Evolutionary conservation across 1,284 basidiomycete genomes (phyloP).

Genomic region (Cryptococcus wingfieldii): DNA sequence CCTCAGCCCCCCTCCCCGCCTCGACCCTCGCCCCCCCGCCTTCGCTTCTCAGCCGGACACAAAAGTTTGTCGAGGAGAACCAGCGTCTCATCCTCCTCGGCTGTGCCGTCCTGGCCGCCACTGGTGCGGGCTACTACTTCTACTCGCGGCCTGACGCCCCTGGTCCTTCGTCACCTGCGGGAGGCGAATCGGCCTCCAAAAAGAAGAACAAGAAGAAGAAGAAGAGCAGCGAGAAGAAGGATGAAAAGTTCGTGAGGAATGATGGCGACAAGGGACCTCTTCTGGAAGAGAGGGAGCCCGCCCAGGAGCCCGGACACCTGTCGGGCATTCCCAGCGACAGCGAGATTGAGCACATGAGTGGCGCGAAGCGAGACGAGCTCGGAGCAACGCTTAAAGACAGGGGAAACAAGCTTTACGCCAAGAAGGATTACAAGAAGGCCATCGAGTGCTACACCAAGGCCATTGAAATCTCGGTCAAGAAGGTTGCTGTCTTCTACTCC

Average conservation of each 20-base stretch:
- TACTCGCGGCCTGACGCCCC: conserved; percentile 37
- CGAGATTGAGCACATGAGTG: conserved; percentile 33
- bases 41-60: conserved; percentile 36
- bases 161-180: conserved; percentile 6
- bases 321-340: conserved; percentile 36
- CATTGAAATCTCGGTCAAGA: conserved; percentile 74
- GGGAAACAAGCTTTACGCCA: conserved; percentile 85
- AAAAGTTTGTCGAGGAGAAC: conserved; percentile 47
- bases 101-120: conserved; percentile 67
- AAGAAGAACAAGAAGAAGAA: conserved; percentile 59
- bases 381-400: conserved; percentile 79
- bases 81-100: conserved; percentile 45
- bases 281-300: conserved; percentile 62
- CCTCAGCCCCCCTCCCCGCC: conserved; percentile 3
- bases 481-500: conserved; percentile 92
- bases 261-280: conserved; percentile 61
- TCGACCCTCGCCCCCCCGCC: conserved; percentile 15
- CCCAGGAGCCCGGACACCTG: conserved; percentile 2
- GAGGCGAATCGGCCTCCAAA: conserved; percentile 52
- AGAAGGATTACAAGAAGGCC: conserved; percentile 71
- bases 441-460: conserved; percentile 86
- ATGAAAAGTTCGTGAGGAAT: conserved; percentile 36
- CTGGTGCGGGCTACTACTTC: conserved; percentile 70
- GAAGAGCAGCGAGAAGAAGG: conserved; percentile 48
- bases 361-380: conserved; percentile 57